Percentiles rank a stretch among this genome's conserved stretches.
Conservation (phyloP, 768 basidiomycete genomes). For the Boletellus ananas region DNA sequence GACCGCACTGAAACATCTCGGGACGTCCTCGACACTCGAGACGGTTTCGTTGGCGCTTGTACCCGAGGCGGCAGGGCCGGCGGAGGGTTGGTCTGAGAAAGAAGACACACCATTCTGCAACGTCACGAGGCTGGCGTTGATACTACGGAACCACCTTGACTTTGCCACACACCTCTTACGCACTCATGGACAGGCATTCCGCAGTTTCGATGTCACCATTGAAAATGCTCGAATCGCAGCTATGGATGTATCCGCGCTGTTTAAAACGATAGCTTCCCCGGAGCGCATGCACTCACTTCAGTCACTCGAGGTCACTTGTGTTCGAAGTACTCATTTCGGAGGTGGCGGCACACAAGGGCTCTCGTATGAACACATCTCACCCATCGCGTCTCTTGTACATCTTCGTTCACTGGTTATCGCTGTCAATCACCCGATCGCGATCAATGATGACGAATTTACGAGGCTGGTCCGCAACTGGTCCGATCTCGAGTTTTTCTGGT, state of each 20-base stretch:
- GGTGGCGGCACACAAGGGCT: neutral
- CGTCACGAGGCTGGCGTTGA: neutral
- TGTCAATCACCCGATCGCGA: neutral
- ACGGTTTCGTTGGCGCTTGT: neutral
- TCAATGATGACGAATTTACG: neutral
- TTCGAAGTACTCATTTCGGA: no score
- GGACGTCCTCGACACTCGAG: neutral
- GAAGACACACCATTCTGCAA: neutral
- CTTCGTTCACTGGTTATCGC: conserved; percentile 1
- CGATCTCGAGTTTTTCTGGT: neutral
- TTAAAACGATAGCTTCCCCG: neutral
- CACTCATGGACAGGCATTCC: neutral
- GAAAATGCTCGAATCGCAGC: no score
- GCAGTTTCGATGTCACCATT: neutral
- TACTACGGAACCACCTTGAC: neutral
- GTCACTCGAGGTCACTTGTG: neutral
- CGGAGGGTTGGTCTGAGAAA: neutral
- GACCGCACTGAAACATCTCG: conserved; percentile 1
- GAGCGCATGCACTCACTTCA: conserved; percentile 3
- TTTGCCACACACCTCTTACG: neutral
- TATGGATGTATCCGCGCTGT: neutral
- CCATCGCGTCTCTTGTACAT: neutral
- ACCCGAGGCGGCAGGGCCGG: neutral
- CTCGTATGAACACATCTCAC: neutral
- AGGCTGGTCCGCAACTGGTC: neutral